Percentiles rank a stretch among this genome's conserved stretches.
Evolutionary conservation across 768 basidiomycete species (phyloP).

Genomic region (Hericium coralloides): DNA sequence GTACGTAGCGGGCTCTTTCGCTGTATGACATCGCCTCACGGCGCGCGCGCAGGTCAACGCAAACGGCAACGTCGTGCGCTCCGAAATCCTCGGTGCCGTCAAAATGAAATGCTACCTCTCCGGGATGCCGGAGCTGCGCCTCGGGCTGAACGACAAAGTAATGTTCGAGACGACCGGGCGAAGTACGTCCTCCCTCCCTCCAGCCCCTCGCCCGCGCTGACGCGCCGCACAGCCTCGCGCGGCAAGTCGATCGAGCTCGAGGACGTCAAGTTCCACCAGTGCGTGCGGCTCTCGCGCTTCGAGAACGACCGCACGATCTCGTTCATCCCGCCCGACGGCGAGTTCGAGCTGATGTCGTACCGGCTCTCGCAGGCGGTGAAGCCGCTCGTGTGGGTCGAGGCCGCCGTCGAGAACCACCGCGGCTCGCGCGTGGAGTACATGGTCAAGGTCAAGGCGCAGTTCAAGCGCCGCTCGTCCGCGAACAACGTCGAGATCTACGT

Average conservation of each 20-base stretch:
- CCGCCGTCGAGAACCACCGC: conserved; percentile 87
- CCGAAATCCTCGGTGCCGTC: conserved; percentile 95
- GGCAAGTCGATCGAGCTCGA: conserved; percentile 99
- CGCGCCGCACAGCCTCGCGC: conserved; percentile 46
- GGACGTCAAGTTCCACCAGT: conserved; percentile 99
- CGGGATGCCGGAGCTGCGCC: conserved; percentile 96
- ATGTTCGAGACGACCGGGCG: conserved; percentile 98
- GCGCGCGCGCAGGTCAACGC: conserved; percentile 72
- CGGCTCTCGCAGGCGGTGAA: conserved; percentile 95
- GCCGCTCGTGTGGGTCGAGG: conserved; percentile 96
- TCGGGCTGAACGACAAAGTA: conserved; percentile 97
- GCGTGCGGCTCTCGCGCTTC: conserved; percentile 92
- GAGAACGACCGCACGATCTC: conserved; percentile 99
- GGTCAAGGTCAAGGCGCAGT: conserved; percentile 94
- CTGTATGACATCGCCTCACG: too few species aligned
- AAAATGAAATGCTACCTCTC: conserved; percentile 99
- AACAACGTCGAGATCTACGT: conserved; percentile 99
- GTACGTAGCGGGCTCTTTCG: conserved; percentile 32
- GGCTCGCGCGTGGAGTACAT: conserved; percentile 94
- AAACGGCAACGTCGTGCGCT: conserved; percentile 92
- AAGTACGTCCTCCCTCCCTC: conserved; percentile 43
- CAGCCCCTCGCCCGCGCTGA: background rate
- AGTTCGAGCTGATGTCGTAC: conserved; percentile 98
- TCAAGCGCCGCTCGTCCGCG: conserved; percentile 92
- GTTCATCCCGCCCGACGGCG: conserved; percentile 98